Conservation (phyloP, 1,284 basidiomycete genomes). For the Boletellus deceptivus region DNA sequence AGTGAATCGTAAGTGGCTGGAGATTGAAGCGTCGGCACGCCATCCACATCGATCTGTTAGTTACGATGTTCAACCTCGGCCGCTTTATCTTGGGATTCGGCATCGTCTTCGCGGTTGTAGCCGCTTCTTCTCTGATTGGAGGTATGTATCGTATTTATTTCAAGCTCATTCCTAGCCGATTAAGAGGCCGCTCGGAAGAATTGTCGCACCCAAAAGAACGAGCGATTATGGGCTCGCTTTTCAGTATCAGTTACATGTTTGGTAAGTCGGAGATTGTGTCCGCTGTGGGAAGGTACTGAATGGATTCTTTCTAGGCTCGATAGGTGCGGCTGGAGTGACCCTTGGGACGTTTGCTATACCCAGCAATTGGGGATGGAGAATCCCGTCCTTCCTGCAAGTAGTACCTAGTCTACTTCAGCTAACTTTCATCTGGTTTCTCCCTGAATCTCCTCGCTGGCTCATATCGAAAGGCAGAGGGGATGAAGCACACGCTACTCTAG, state of each 20-base stretch:
- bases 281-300: no score
- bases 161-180: no score
- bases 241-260: slow-evolving; percentile 2
- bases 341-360: slow-evolving; percentile 43
- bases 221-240: slow-evolving; percentile 10
- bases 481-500: slow-evolving; percentile 27
- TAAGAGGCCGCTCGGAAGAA: slow-evolving; percentile 1
- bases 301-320: slow-evolving; percentile 2
- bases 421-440: slow-evolving; percentile 35
- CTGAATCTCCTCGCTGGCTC: no score
- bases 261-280: slow-evolving; percentile 5
- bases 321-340: not conserved
- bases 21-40: no score
- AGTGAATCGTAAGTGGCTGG: no score
- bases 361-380: slow-evolving; percentile 41
- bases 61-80: slow-evolving; percentile 16
- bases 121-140: slow-evolving; percentile 15
- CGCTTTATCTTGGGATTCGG: slow-evolving; percentile 16
- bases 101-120: slow-evolving; percentile 8
- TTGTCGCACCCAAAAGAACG: slow-evolving; percentile 20
- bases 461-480: slow-evolving; percentile 42
- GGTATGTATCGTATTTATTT: slow-evolving; percentile 1
- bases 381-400: slow-evolving; percentile 39
- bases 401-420: slow-evolving; percentile 49
- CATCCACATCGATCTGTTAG: no score